phyloP scores from a whole-genome alignment of 73 alveolate genomes.

The Diophrys sp. region DNA sequence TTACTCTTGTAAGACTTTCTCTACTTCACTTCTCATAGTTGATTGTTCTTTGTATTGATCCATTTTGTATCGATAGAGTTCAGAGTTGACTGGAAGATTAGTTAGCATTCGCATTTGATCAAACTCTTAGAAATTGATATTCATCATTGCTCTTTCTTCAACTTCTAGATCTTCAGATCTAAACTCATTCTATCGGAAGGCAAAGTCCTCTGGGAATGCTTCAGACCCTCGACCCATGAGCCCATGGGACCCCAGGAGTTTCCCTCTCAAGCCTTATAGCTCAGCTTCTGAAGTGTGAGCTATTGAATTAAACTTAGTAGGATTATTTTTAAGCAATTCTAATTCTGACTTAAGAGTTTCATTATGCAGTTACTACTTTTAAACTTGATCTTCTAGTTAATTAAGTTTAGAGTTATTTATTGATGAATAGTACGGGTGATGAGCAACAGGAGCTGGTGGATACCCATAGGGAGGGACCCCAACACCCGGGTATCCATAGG shows the following conservation, averaged over 20 bases:
- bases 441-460: neutral
- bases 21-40: constrained; percentile 80
- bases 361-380: constrained; percentile 1
- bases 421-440: neutral
- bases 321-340: neutral
- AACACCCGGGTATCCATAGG: neutral
- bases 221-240: constrained; percentile 6
- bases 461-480: neutral
- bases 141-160: constrained; percentile 82
- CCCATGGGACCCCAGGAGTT: neutral
- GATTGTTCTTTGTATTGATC: constrained; percentile 79
- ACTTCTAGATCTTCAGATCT: constrained; percentile 79
- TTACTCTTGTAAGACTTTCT: constrained; percentile 79
- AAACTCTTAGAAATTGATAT: constrained; percentile 67
- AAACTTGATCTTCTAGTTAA: constrained; percentile 1
- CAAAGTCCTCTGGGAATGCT: constrained; percentile 45
- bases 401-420: neutral
- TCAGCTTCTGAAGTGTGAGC: neutral
- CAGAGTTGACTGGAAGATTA: constrained; percentile 79
- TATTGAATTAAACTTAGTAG: neutral
- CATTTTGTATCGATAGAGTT: constrained; percentile 78
- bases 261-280: neutral
- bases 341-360: neutral
- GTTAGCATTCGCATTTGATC: constrained; percentile 71
- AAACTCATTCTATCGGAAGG: constrained; percentile 68